Conservation (phyloP, 2,329 filamentous ascomycete species). For the Juglanconis juglandina region DNA sequence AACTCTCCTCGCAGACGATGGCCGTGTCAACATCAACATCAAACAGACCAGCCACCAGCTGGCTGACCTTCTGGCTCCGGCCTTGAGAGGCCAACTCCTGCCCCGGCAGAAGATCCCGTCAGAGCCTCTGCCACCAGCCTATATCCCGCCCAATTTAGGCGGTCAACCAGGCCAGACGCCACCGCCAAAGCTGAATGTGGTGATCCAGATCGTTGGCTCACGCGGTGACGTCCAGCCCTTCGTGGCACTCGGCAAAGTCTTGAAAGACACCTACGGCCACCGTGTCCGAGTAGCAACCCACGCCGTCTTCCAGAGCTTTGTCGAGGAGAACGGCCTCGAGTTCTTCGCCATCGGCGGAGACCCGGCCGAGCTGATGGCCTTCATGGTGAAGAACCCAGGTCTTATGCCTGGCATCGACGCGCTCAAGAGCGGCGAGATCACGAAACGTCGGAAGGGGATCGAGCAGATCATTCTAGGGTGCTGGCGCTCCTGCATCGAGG, state of each 20-base stretch:
- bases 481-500: constrained; percentile 82
- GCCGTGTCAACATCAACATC: constrained; percentile 76
- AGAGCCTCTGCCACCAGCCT: constrained; percentile 58
- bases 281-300: constrained; percentile 73
- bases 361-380: constrained; percentile 74
- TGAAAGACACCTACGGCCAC: constrained; percentile 65
- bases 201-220: constrained; percentile 72
- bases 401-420: constrained; percentile 80
- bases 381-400: constrained; percentile 87
- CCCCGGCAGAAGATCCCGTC: constrained; percentile 33
- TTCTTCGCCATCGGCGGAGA: constrained; percentile 77
- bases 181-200: constrained; percentile 62
- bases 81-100: constrained; percentile 51
- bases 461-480: constrained; percentile 78
- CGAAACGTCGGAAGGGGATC: constrained; percentile 69
- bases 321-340: constrained; percentile 67
- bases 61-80: constrained; percentile 64
- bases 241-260: constrained; percentile 62
- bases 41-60: constrained; percentile 66
- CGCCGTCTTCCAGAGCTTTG: constrained; percentile 62
- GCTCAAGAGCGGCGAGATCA: constrained; percentile 72
- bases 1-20: constrained; percentile 54
- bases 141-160: constrained; percentile 70
- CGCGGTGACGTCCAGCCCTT: constrained; percentile 76
- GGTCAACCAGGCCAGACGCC: constrained; percentile 56